phyloP scores from a whole-genome alignment of 2,329 filamentous ascomycete genomes.

The Phoma herbarum region DNA sequence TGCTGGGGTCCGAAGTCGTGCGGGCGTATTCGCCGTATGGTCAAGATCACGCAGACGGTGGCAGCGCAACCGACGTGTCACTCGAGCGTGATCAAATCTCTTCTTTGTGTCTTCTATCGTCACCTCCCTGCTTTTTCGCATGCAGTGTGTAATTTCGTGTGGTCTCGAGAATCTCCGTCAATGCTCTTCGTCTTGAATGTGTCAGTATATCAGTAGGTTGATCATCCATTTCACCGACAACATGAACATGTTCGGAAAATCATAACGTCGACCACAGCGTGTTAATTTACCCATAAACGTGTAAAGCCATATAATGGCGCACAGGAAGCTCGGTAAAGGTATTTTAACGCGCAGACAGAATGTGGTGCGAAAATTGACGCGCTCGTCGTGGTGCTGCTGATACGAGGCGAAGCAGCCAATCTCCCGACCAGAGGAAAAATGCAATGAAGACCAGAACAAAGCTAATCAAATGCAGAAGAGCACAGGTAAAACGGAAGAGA shows the following conservation, averaged over 20 bases:
- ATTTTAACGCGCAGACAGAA: neutral
- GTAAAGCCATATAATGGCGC: neutral
- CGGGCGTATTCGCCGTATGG: neutral
- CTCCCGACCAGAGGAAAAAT: too few relatives aligned
- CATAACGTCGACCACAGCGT: slow-evolving; percentile 1
- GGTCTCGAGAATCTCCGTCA: neutral
- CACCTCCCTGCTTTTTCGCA: neutral
- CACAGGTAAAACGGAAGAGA: too few relatives aligned
- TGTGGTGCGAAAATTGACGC: neutral
- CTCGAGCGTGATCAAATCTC: neutral
- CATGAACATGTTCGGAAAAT: slow-evolving; percentile 8
- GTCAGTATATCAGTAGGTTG: fast-evolving
- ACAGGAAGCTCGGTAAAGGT: fast-evolving
- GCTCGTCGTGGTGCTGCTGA: neutral
- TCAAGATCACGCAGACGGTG: neutral
- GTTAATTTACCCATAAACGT: neutral
- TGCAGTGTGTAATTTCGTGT: neutral
- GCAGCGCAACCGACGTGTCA: neutral
- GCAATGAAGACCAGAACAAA: too few relatives aligned
- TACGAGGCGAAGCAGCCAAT: neutral
- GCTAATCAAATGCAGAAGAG: too few relatives aligned
- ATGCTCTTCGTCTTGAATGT: neutral
- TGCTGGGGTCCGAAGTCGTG: neutral
- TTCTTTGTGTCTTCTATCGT: neutral
- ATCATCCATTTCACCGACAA: neutral